Evolutionary conservation across 176 grass and related monocot genomes (phyloP).

Genomic region (Oryza australiensis): DNA sequence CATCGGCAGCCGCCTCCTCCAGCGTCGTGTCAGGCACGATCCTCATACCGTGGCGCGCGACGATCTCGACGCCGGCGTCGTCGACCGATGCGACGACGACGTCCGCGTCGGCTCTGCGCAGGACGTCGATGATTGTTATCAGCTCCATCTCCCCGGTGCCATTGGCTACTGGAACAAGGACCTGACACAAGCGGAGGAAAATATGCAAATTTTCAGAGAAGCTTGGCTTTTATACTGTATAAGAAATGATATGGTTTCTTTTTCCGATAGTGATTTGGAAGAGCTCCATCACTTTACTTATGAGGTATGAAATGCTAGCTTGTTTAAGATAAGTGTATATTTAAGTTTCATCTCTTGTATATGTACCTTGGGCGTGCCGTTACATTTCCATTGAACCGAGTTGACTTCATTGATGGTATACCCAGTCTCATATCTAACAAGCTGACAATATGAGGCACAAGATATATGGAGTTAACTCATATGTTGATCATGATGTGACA

Average conservation of each 20-base stretch:
- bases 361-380: conserved; percentile 48
- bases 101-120: conserved; percentile 56
- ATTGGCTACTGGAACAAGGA: conserved; percentile 62
- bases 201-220: background rate
- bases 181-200: conserved; percentile 6
- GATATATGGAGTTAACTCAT: background rate
- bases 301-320: no score
- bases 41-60: conserved; percentile 43
- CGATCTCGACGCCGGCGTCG: conserved; percentile 33
- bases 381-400: conserved; percentile 45
- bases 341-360: background rate
- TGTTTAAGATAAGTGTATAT: no score
- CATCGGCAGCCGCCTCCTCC: conserved; percentile 30
- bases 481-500: background rate
- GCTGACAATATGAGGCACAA: conserved; percentile 1
- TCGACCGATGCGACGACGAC: conserved; percentile 59
- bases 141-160: conserved; percentile 57
- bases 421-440: conserved; percentile 44
- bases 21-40: conserved; percentile 52
- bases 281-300: no score
- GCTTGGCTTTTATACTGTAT: background rate
- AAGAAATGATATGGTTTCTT: no score
- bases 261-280: no score
- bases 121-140: conserved; percentile 46
- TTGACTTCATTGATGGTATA: conserved; percentile 49